Conservation (phyloP, 768 basidiomycete genomes). For the Termitomyces sp. region DNA sequence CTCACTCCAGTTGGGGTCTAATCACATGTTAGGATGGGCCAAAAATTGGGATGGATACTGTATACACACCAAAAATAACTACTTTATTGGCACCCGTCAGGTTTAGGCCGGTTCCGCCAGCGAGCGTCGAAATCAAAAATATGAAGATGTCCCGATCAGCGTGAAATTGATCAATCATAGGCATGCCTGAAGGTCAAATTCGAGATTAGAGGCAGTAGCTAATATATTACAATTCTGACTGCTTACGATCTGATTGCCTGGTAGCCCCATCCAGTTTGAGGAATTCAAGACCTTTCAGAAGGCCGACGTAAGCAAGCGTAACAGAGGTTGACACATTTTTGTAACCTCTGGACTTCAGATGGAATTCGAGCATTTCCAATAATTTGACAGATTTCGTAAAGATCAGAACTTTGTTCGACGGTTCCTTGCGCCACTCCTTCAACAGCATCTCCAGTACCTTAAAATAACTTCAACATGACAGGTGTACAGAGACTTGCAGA, state of each 20-base stretch:
- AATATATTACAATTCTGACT: neutral
- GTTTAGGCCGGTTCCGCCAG: slow-evolving; percentile 89
- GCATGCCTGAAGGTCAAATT: slow-evolving; percentile 55
- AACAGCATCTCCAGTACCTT: slow-evolving; percentile 68
- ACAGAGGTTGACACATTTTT: neutral
- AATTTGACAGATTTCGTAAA: slow-evolving; percentile 93
- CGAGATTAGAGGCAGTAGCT: neutral
- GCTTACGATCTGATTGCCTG: slow-evolving; percentile 59
- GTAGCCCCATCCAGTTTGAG: slow-evolving; percentile 79
- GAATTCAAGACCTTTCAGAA: slow-evolving; percentile 45
- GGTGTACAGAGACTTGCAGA: neutral
- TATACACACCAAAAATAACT: slow-evolving; percentile 70
- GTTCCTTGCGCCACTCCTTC: slow-evolving; percentile 58
- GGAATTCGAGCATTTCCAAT: slow-evolving; percentile 78
- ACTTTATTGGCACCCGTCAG: slow-evolving; percentile 91
- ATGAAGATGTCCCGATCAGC: slow-evolving; percentile 65
- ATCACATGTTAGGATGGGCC: slow-evolving; percentile 4
- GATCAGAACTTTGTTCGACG: slow-evolving; percentile 81
- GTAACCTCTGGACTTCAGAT: slow-evolving; percentile 54
- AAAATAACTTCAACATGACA: neutral
- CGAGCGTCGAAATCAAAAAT: slow-evolving; percentile 86
- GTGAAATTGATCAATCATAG: slow-evolving; percentile 81
- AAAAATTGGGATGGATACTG: slow-evolving; percentile 1
- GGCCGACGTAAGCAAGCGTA: neutral
- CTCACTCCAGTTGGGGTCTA: slow-evolving; percentile 95